Base-by-base conservation (phyloP, 1,139 yeast species). In the Wickerhamomyces sp. region DNA sequence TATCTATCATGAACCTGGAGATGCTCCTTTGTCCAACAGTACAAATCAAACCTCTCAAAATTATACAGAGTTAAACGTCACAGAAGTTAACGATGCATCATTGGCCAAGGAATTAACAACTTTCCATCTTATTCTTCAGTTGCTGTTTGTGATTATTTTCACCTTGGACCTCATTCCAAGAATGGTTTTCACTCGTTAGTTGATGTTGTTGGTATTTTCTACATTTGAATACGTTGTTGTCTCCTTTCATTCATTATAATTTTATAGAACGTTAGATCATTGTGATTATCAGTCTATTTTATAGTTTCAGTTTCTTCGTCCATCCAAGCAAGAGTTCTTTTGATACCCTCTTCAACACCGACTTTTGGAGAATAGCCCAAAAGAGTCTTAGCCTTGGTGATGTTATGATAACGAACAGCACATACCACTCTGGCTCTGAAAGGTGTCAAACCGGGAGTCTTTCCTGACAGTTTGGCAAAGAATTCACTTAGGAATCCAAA, bases 381-480 rank as follows among this genome's bases (percentile, higher is more conserved):
- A 19, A 82, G 46, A 7, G 62, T 59, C 53, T 87, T 88, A 5
- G 98, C 98, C 59, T 87, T 89, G 21, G 84, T 55, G 42, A 93
- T 89, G 56, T 89, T 87, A 58, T 91, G 96, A 58, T 91, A 93
- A 59, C 98, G 81, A 44, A 75, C 78, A n/a, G 98, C 97, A 61
- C 96, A 87, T 15, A 88, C 89, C 38, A 91, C 79, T 49, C 78
- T 82, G 13, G 89, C 98, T 59, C 97, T 77, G 63, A 91, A 93
- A 3, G 97, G 95, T 5, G 98, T 89, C 42, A 93, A 70, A n/a
- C 95, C 94, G 2, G 97, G 88, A 52, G 87, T 95, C 58, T 85
- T 87, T 3, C 93, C 85, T 9, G 70, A 54, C 12, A 88, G 48
- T 36, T 75, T 78, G 12, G 91, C 75, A 40, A 81, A 73, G 54